Evolutionary conservation across 2,329 filamentous ascomycete species (phyloP).

Genomic region (Arthrobotrys musiformis): DNA sequence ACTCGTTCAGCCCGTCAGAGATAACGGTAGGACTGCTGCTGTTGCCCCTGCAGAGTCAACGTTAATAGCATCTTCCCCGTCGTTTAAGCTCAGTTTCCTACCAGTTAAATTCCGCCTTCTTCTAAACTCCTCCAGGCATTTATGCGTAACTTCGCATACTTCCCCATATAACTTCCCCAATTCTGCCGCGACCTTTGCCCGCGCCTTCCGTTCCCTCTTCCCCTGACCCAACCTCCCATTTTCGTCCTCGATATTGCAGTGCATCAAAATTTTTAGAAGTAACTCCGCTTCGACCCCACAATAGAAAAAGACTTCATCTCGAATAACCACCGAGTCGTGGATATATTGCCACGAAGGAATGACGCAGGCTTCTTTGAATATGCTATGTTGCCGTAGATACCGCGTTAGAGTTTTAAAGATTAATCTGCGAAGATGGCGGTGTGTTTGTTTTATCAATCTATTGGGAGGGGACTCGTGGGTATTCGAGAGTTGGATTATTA

Average conservation of each 20-base stretch:
- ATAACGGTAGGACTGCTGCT: too few relatives aligned
- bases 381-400: background rate
- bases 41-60: background rate
- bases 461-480: background rate
- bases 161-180: conserved; percentile 1
- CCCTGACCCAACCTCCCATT: background rate
- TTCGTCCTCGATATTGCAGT: conserved; percentile 14
- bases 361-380: conserved; percentile 21
- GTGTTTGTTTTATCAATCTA: background rate
- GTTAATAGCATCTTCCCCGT: background rate
- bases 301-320: conserved; percentile 14
- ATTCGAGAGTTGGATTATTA: background rate
- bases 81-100: background rate
- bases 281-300: background rate
- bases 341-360: conserved; percentile 7
- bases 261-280: background rate
- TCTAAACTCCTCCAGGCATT: background rate
- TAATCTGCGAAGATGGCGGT: background rate
- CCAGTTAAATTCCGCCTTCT: background rate
- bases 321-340: background rate
- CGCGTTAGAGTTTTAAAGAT: background rate
- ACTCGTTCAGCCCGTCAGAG: too few relatives aligned
- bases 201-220: background rate
- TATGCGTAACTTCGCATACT: conserved; percentile 1
- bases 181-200: background rate